Evolutionary conservation across 805 yeast genomes (phyloP), one percentile per base, ranked within the genome.

Genomic region (Candida krabiensis): DNA sequence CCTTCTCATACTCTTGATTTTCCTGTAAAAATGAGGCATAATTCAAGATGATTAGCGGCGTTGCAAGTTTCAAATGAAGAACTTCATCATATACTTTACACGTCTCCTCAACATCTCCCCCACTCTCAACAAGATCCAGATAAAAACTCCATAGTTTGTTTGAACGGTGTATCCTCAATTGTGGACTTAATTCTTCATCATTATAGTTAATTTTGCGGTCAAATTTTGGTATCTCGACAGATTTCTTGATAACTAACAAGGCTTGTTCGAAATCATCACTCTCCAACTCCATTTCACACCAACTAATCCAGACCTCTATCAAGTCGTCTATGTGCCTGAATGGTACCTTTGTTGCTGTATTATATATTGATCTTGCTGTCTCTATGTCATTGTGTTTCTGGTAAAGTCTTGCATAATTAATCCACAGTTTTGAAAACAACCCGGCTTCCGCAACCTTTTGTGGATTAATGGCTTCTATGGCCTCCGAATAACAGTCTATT

Each of bases 91-190:
- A 83, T 1, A 71, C 66, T 2, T 53, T 52, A 28, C 63, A 52
- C 2, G 70, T 64, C 7, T 60, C 63, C 0, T 64, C 64, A 9
- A 69, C 51, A 32, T 72, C 76, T 4, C 73, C 70, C 22, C 69
- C 58, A 11, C 80, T 70, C 58, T 84, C 90, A 13, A 82, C 69
- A 19, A 86, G 55, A 50, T 86, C 96, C 19, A 87, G 56, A 52
- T 84, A 86, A 46, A 77, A 74, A 4, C 76, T 63, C 96, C 96
- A 90, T 5, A 89, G 60, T 35, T 75, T 75, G 28, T 67, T 61
- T 4, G 86, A 78, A 48, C 78, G 80, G 56, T 75, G 80, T 8
- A 83, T 49, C 21, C 86, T 60, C 19, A 73, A 59, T 45, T 83
- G 89, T 0, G 85, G 76, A 11, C 82, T 65, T 2, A 70, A 38